These are phyloP conservation scores for Aspergillus terreus DNA, from an alignment of 2,329 filamentous ascomycete genomes.

Conservation along the genomic window DNA sequence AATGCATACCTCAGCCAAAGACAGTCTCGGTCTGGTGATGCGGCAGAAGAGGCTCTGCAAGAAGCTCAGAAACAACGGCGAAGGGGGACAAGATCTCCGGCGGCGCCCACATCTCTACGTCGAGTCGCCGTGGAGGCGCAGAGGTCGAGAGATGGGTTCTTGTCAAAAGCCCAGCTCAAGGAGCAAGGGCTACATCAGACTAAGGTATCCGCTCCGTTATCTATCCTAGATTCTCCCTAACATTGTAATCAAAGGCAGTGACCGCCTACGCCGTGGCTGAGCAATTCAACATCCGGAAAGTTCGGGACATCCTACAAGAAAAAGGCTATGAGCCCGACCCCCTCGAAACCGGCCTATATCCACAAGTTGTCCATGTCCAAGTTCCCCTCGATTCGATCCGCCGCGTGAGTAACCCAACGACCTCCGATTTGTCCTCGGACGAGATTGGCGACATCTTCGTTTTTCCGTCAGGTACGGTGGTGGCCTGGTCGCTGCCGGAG, in stretches of 20 bases:
- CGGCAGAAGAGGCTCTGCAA: slow-evolving; percentile 9
- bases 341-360: slow-evolving; percentile 57
- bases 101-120: slow-evolving; percentile 70
- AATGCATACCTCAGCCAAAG: slow-evolving; percentile 53
- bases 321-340: slow-evolving; percentile 63
- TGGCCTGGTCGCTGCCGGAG: slow-evolving; percentile 83
- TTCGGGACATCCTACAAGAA: slow-evolving; percentile 54
- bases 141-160: slow-evolving; percentile 51
- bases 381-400: slow-evolving; percentile 46
- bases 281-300: slow-evolving; percentile 58
- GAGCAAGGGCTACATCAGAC: slow-evolving; percentile 35
- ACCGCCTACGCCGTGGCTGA: slow-evolving; percentile 68
- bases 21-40: slow-evolving; percentile 17
- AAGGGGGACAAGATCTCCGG: slow-evolving; percentile 48
- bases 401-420: slow-evolving; percentile 39
- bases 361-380: slow-evolving; percentile 62
- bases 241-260: slow-evolving; percentile 40
- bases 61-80: slow-evolving; percentile 41
- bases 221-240: slow-evolving; percentile 9
- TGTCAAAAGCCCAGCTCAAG: slow-evolving; percentile 42
- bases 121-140: slow-evolving; percentile 86
- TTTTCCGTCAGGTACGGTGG: slow-evolving; percentile 90
- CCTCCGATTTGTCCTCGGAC: slow-evolving; percentile 37
- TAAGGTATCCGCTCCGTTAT: slow-evolving; percentile 27
- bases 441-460: slow-evolving; percentile 83